Evolutionary conservation across 192 early-diverging fungal species (phyloP).

Genomic region (Backusella macrospora): DNA sequence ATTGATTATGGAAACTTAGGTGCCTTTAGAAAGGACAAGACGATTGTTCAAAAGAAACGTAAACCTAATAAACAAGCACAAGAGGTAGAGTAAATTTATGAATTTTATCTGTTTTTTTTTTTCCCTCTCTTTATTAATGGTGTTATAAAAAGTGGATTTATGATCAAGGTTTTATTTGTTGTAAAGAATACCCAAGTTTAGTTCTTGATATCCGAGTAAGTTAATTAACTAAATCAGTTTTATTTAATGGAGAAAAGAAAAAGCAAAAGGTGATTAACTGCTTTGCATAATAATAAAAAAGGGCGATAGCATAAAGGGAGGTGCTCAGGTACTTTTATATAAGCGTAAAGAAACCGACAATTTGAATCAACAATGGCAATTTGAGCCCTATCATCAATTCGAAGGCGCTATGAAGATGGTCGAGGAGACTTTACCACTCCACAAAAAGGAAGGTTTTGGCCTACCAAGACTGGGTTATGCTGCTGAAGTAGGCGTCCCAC

Average conservation of each 20-base stretch:
- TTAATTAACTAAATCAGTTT: not conserved
- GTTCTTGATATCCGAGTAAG: conserved; percentile 43
- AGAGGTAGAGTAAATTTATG: conserved; percentile 22
- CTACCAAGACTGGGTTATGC: conserved; percentile 36
- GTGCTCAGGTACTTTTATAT: conserved; percentile 38
- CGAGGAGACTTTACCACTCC: conserved; percentile 14
- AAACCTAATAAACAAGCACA: conserved; percentile 29
- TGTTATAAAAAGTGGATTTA: conserved; percentile 27
- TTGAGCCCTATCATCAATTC: conserved; percentile 36
- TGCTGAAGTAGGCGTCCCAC: conserved; percentile 36
- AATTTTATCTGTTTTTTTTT: not conserved
- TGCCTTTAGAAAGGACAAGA: conserved; percentile 39
- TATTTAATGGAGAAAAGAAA: not conserved
- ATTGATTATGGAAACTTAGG: conserved; percentile 16
- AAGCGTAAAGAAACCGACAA: conserved; percentile 42
- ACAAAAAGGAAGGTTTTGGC: conserved; percentile 39
- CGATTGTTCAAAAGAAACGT: conserved; percentile 37
- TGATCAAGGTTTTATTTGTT: conserved; percentile 39
- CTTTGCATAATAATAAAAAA: not conserved
- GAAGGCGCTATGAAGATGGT: conserved; percentile 28
- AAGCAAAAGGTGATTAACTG: not conserved
- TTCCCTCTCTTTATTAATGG: not conserved
- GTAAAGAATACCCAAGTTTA: conserved; percentile 31
- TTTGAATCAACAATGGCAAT: conserved; percentile 39
- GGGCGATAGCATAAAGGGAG: conserved; percentile 40